Base-by-base conservation (phyloP, 352 stramenopile species). In the Pythium aristosporum region DNA sequence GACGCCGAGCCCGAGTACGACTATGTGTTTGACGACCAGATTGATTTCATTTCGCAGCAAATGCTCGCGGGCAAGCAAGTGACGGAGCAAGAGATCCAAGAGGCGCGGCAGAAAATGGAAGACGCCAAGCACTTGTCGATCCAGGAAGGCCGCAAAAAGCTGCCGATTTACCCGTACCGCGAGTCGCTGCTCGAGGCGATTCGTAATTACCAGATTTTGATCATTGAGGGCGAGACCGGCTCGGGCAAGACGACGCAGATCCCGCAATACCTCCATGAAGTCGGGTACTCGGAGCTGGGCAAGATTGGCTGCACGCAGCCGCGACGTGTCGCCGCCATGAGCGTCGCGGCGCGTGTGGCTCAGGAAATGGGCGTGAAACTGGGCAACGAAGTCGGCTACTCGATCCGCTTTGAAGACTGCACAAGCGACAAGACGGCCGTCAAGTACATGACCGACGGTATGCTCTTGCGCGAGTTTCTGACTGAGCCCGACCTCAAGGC, bases 231-330 rank as follows among this genome's bases (percentile, higher is more conserved):
- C 36, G 95, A 98, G 63, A 98, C 96, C 0, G 96, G 96, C 8
- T 98, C 86, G 12, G 97, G 97, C 43, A 99, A 99, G 75, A 99
- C 97, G 23, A 99, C 97, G 9, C 98, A 99, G 80, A 98, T 99
- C 49, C 97, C 98, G 6, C 98, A 99, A 77, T 99, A 98, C 69
- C 76, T 99, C 13, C 82, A 91, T 53, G 88, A 99, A 72, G 87
- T 99, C 42, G 96, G 96, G 15, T 99, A 99, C 81, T 98, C 92
- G 18, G 94, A 99, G 74, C 66, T 99, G 2, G 97, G 97, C 13
- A 96, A 85, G 62, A 97, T 99, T 61, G 96, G 92, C 0, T 99
- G 96, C 59, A 97, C 84, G 58, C 96, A 99, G 71, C 92, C 92
- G 7, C 82, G 98, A 48, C 94, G 98, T 64, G 97, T 99, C 20